A percentile compares a stretch with the other conserved stretches of the same genome.
Conservation (phyloP, 176 grass and related monocot genomes). For the Echinochloa phyllopogon region DNA sequence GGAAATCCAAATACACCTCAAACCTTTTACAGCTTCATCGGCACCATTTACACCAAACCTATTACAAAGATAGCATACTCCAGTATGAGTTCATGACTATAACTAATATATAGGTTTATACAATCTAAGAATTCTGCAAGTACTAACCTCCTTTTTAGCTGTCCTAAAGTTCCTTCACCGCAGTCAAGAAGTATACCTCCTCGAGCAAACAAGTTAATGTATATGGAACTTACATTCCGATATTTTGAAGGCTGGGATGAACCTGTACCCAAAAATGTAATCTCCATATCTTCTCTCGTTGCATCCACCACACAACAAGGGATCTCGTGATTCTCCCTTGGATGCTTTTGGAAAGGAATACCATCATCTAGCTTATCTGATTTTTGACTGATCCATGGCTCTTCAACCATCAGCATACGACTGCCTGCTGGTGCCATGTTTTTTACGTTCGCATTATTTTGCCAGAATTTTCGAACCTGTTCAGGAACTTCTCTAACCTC, state of each 20-base stretch:
- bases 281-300: conserved; percentile 91
- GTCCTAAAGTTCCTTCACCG: conserved; percentile 92
- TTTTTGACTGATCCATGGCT: conserved; percentile 77
- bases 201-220: conserved; percentile 82
- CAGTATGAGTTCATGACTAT: conserved; percentile 10
- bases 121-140: background rate
- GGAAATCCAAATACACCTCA: conserved; percentile 92
- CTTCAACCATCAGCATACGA: conserved; percentile 62
- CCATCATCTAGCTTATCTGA: conserved; percentile 50
- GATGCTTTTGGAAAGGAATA: conserved; percentile 45
- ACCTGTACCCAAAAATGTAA: conserved; percentile 88
- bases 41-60: conserved; percentile 88
- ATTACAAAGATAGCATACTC: conserved; percentile 18
- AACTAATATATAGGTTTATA: conserved; percentile 30
- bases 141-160: conserved; percentile 89
- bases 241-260: conserved; percentile 97
- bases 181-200: conserved; percentile 96
- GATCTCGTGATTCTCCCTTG: conserved; percentile 49
- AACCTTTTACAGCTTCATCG: conserved; percentile 71
- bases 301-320: conserved; percentile 73
- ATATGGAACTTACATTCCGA: conserved; percentile 94
- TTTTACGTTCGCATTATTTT: conserved; percentile 41
- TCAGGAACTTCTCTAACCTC: conserved; percentile 77
- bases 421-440: conserved; percentile 43
- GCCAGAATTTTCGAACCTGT: conserved; percentile 66